A percentile compares a stretch with the other conserved stretches of the same genome.
These are phyloP conservation scores for Colletotrichum sp. DNA, from an alignment of 2,329 filamentous ascomycete species.

Conservation along the genomic window DNA sequence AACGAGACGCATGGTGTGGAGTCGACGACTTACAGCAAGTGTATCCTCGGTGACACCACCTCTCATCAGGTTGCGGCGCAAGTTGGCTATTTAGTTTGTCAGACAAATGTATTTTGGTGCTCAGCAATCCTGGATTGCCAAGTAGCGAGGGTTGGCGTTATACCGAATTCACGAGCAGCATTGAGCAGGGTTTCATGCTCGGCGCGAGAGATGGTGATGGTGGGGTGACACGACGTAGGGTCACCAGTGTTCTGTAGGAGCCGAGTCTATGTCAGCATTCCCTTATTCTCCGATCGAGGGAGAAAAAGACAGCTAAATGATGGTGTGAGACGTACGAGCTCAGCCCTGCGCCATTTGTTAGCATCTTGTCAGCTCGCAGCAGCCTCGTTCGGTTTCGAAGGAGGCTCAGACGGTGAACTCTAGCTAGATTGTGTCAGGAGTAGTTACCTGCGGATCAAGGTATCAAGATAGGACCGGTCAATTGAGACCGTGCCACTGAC, in stretches of 20 bases:
- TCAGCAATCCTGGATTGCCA: not conserved
- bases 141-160: constrained; percentile 19
- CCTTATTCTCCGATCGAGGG: not conserved
- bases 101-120: not conserved
- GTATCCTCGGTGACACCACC: constrained; percentile 54
- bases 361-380: not conserved
- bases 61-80: constrained; percentile 53
- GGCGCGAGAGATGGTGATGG: constrained; percentile 60
- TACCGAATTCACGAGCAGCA: constrained; percentile 60
- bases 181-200: constrained; percentile 68
- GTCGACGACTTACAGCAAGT: constrained; percentile 44
- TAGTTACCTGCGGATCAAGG: constrained; percentile 64
- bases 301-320: not conserved
- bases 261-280: not conserved
- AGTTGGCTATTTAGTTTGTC: constrained; percentile 38
- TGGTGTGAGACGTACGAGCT: constrained; percentile 29
- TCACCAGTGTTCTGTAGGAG: constrained; percentile 24
- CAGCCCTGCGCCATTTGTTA: constrained; percentile 25
- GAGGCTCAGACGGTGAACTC: not conserved
- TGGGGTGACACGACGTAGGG: constrained; percentile 26
- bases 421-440: not conserved
- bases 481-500: constrained; percentile 39
- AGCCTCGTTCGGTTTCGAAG: not conserved
- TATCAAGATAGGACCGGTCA: constrained; percentile 65
- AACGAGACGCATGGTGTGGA: not conserved